Percentiles rank a stretch among this genome's conserved stretches.
Conservation (phyloP, 495 filamentous ascomycete genomes). For the Xanthoparmelia taractica region DNA sequence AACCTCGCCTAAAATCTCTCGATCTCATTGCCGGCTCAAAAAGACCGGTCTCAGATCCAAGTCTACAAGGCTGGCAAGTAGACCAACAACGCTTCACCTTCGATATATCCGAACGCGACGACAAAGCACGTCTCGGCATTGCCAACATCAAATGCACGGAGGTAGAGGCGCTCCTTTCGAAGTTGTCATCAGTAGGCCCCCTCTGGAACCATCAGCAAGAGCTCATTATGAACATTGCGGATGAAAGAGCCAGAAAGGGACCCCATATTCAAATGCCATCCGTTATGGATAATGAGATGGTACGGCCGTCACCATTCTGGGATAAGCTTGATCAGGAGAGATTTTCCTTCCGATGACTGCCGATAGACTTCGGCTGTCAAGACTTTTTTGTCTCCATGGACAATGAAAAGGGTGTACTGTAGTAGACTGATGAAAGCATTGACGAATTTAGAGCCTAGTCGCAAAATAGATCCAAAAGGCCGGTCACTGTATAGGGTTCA, state of each 20-base stretch:
- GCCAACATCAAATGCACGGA: background rate
- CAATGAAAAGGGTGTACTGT: too few relatives aligned
- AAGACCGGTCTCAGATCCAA: background rate
- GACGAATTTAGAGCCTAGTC: too few relatives aligned
- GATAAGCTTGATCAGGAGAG: background rate
- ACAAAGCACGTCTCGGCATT: background rate
- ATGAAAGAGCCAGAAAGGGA: background rate
- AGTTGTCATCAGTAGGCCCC: background rate
- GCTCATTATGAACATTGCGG: background rate
- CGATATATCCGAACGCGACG: background rate
- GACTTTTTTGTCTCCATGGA: background rate
- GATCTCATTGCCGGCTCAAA: slow-evolving; percentile 1
- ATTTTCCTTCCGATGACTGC: background rate
- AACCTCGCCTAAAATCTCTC: background rate
- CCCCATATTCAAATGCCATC: background rate
- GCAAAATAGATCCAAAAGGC: too few relatives aligned
- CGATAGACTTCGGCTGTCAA: background rate
- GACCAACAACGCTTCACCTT: slow-evolving; percentile 1
- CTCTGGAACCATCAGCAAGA: background rate
- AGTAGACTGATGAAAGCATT: too few relatives aligned
- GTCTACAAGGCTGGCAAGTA: background rate
- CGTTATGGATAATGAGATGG: background rate
- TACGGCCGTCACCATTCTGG: background rate
- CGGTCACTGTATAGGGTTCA: too few relatives aligned
- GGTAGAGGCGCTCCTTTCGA: background rate